Evolutionary conservation across 768 basidiomycete genomes (phyloP), one percentile per base, ranked within the genome.

Genomic region (Harrya chromipes): DNA sequence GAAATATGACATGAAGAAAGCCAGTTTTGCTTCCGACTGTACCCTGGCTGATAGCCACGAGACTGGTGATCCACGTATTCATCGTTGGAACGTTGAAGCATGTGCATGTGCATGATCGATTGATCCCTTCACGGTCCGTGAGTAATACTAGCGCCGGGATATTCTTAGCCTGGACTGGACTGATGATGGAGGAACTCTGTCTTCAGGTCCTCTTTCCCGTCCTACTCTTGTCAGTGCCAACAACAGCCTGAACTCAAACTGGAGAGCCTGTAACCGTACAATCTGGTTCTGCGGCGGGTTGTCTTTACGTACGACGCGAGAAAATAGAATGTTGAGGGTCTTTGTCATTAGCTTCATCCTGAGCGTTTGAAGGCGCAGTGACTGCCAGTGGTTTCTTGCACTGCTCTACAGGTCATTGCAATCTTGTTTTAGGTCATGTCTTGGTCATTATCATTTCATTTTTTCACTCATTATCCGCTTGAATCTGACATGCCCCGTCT

Each of bases 381-480:
- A 29, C 12, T 29, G 11, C 5, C n/a, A n/a, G n/a, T n/a, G n/a
- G n/a, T 29, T 29, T 13, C 29, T 38, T 21, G 20, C 3, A 8
- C 31, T 19, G 19, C 13, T 37, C 17, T 11, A 14, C 23, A 29
- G 20, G 39, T 26, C 5, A 13, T 24, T 21, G 17, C 7, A 31
- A 17, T 43, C 23, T 6, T n/a, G 36, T 21, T 16, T 19, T 17
- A 29, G 9, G 14, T 2, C 37, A 61, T 62, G 54, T 7, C 14
- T 40, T 53, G 60, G 60, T 62, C 8, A 45, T 38, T 61, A 6
- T 33, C 12, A 11, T 40, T 7, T 13, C 26, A 27, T 20, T 13
- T 33, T 2, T 40, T 3, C 26, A 7, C 23, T 8, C 17, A n/a
- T 43, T 11, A 11, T 23, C 21, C 5, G 14, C 33, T 33, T 33